A percentile compares a stretch with the other conserved stretches of the same genome.
Conservation (phyloP, 2,329 filamentous ascomycete genomes). For the Talaromyces sp. region DNA sequence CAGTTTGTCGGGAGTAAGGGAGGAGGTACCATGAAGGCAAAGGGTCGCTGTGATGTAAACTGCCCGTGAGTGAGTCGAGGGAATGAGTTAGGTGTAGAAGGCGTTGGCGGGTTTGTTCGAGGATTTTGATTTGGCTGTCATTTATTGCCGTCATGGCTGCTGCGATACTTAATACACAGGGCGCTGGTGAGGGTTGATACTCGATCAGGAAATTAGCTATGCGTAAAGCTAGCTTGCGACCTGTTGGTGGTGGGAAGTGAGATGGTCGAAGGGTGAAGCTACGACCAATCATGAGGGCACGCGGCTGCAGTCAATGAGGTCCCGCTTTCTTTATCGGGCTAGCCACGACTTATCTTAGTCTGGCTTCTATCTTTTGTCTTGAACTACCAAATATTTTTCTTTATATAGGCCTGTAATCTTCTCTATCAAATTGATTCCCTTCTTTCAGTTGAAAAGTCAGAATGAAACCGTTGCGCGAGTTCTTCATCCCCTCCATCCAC, state of each 20-base stretch:
- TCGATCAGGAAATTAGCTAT: not conserved
- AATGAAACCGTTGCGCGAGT: constrained; percentile 47
- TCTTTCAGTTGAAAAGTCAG: not conserved
- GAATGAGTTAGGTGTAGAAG: constrained; percentile 67
- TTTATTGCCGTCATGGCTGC: constrained; percentile 37
- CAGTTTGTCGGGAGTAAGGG: not conserved
- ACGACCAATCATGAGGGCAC: constrained; percentile 16
- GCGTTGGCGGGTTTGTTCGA: constrained; percentile 68
- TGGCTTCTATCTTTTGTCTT: not conserved
- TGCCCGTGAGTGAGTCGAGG: constrained; percentile 61
- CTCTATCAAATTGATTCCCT: too few relatives aligned
- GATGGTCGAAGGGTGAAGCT: not conserved
- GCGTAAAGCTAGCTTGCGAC: not conserved
- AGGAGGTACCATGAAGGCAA: constrained; percentile 62
- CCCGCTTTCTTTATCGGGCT: not conserved
- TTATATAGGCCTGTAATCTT: not conserved
- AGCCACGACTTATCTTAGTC: not conserved
- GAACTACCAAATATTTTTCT: not conserved
- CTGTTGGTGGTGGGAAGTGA: not conserved
- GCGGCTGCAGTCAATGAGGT: not conserved
- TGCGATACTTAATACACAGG: not conserved
- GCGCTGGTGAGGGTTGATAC: not conserved
- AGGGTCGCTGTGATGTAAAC: constrained; percentile 61
- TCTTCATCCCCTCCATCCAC: constrained; percentile 80
- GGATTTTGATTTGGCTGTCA: constrained; percentile 53